A percentile compares a stretch with the other conserved stretches of the same genome.
Conservation (phyloP, 495 filamentous ascomycete species). For the Chaetomidium leptoderma region DNA sequence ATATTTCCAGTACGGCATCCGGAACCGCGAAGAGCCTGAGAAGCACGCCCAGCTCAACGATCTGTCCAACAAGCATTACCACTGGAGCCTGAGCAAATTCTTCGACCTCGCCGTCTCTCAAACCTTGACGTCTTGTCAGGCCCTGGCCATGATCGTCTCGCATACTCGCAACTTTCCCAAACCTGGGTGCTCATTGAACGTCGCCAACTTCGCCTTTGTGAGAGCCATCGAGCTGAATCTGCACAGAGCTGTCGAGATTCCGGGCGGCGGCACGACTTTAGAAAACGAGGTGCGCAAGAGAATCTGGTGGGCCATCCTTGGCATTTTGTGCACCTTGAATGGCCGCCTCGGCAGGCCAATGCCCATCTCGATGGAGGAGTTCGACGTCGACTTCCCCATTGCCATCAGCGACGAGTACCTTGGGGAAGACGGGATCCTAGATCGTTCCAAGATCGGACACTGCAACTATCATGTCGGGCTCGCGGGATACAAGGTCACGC, state of each 20-base stretch:
- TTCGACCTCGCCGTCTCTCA: constrained; percentile 57
- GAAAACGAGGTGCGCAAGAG: constrained; percentile 74
- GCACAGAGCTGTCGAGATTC: constrained; percentile 62
- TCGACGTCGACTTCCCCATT: constrained; percentile 71
- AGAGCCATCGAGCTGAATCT: constrained; percentile 68
- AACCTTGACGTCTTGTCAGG: constrained; percentile 62
- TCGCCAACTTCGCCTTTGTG: constrained; percentile 56
- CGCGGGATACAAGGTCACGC: constrained; percentile 53
- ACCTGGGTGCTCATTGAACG: constrained; percentile 64
- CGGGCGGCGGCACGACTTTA: constrained; percentile 50
- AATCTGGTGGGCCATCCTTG: constrained; percentile 66
- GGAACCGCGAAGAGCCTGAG: constrained; percentile 53
- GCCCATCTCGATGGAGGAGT: constrained; percentile 63
- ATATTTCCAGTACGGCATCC: constrained; percentile 64
- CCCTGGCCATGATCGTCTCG: constrained; percentile 60
- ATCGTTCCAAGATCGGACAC: constrained; percentile 45
- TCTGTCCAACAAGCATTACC: constrained; percentile 68
- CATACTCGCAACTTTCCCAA: constrained; percentile 76
- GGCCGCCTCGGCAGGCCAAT: constrained; percentile 73
- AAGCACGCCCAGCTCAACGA: constrained; percentile 52
- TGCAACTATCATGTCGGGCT: constrained; percentile 65
- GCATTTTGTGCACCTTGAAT: constrained; percentile 59
- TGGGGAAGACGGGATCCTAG: constrained; percentile 48
- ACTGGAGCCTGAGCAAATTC: constrained; percentile 64
- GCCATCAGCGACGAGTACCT: constrained; percentile 63